Evolutionary conservation across 2,329 filamentous ascomycete species (phyloP).

Genomic region (Endothia cerciana): DNA sequence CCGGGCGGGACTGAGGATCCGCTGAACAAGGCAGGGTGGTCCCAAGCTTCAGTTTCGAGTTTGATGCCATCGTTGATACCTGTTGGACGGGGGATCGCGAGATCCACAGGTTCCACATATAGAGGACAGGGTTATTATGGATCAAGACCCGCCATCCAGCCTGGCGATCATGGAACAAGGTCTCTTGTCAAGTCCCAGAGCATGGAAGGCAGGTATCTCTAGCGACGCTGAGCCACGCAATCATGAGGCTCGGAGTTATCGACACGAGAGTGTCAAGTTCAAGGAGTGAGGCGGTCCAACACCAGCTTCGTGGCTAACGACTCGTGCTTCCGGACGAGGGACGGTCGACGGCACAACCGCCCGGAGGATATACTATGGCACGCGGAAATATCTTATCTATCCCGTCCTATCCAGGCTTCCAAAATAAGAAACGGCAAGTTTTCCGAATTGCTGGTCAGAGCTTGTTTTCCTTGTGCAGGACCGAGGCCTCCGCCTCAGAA

Average conservation of each 20-base stretch:
- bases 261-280: background rate
- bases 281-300: background rate
- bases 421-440: slow-evolving; percentile 14
- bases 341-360: background rate
- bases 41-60: slow-evolving; percentile 9
- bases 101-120: slow-evolving; percentile 15
- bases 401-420: background rate
- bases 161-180: slow-evolving; percentile 9
- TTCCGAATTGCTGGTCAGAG: slow-evolving; percentile 19
- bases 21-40: slow-evolving; percentile 15
- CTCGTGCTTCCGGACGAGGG: background rate
- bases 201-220: background rate
- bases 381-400: background rate
- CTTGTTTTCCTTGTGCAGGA: slow-evolving; percentile 19
- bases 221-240: background rate
- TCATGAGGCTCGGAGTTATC: background rate
- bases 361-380: background rate
- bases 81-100: slow-evolving; percentile 9
- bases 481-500: slow-evolving; percentile 15
- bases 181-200: background rate
- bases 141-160: slow-evolving; percentile 16
- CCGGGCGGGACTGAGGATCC: slow-evolving; percentile 20
- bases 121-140: slow-evolving; percentile 16
- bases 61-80: slow-evolving; percentile 14
- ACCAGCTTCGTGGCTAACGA: background rate